Conservation (phyloP, 148 eudicot genomes). For the Rhododendron vialii region DNA sequence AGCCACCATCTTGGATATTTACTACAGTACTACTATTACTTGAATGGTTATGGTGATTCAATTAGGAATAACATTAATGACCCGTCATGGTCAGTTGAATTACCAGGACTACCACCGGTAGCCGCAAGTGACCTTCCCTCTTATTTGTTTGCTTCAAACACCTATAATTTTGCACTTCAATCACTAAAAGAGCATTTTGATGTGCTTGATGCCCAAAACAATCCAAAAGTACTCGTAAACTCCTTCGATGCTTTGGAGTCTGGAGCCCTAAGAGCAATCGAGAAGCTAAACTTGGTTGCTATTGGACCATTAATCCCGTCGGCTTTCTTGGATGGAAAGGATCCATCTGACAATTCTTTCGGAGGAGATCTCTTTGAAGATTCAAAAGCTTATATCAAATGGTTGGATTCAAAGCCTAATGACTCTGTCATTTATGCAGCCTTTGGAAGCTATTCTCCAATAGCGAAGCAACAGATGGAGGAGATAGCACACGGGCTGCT, state of each 20-base stretch:
- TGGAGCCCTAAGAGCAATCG: background rate
- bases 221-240: background rate
- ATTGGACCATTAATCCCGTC: background rate
- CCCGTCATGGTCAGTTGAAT: slow-evolving; percentile 15
- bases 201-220: background rate
- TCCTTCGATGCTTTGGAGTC: background rate
- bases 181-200: background rate
- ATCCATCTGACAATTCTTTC: background rate
- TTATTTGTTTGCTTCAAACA: background rate
- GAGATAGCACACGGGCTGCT: slow-evolving; percentile 31
- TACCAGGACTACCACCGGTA: slow-evolving; percentile 36
- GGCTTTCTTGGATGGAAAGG: slow-evolving; percentile 1
- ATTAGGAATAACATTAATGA: too few species aligned
- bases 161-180: background rate
- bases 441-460: slow-evolving; percentile 34
- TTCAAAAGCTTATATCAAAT: slow-evolving; percentile 25
- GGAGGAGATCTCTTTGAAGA: slow-evolving; percentile 10
- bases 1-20: too few species aligned
- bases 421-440: slow-evolving; percentile 43
- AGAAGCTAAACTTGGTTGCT: background rate
- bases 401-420: slow-evolving; percentile 30
- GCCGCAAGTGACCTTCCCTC: slow-evolving; percentile 20
- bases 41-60: too few species aligned
- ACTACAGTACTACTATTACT: too few species aligned
- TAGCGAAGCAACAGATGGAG: slow-evolving; percentile 21